Base-by-base conservation (phyloP, 2,329 filamentous ascomycete genomes). In the Aspergillus melleus region DNA sequence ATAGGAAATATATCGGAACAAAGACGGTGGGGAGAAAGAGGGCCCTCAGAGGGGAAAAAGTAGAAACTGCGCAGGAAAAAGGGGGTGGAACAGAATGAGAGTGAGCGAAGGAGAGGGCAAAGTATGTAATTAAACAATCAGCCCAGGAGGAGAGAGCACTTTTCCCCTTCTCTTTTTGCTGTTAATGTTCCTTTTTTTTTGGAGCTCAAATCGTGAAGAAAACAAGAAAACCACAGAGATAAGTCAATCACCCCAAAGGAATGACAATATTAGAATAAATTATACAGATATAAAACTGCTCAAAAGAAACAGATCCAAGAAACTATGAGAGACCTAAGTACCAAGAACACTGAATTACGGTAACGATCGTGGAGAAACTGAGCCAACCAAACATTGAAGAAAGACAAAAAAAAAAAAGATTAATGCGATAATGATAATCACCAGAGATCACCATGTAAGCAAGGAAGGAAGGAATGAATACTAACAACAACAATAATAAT, bases 101-200 rank as follows among this genome's bases (percentile, higher is more conserved):
- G 54, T 19, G 32, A 65, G 60, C 22, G 22, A 22, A 59, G 42
- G 54, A 52, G 60, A 52, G 60, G 57, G 60, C 58, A 54, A 60
- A 46, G 49, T 50, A 49, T 39, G 39, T 54, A 49, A 49, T 20
- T n/a, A 49, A 49, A 30, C 53, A 55, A 22, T 11, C 44, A 46
- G 29, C 22, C 19, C 29, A 14, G 29, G 50, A 22, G 8, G 20
- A 44, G 39, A 46, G 19, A 9, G 22, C 19, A 16, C 32, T 16
- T 16, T 36, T 12, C 14, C 32, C 32, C 14, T 14, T 12, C 14
- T 14, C 16, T 42, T 16, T 42, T n/a, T n/a, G 11, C 49, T 51
- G 8, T 29, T 29, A 29, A 2, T 29, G 12, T 14, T 12, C 5
- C 36, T 3, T n/a, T 16, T 42, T n/a, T 42, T 19, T 39, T 39